Base-by-base conservation (phyloP, 2,329 filamentous ascomycete genomes). In the Orbilia brochopaga region DNA sequence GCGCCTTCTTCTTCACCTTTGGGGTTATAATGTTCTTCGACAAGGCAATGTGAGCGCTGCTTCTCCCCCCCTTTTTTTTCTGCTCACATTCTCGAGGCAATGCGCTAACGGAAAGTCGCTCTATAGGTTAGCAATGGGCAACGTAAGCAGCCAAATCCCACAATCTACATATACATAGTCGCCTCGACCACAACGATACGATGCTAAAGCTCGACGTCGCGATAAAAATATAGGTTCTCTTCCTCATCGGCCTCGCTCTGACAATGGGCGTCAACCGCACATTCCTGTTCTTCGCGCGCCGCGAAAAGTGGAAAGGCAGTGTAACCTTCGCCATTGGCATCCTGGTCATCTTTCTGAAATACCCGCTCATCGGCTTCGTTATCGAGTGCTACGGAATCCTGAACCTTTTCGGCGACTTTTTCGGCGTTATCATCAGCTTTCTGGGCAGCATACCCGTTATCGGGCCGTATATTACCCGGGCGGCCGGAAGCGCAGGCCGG, bases 1-100 rank as follows among this genome's bases (percentile, higher is more conserved):
- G 93, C 80, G 91, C 90, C 75, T 88, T 97, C 83, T 99, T 99
- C 84, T 86, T 99, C 65, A 86, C 97, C 79, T 90, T 91, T 78
- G 94, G 94, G 73, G 91, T 99, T 8, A 85, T 99, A 81, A 86
- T 99, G 81, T 97, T 99, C 83, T 99, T 99, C 83, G 94, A 99
- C 81, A 87, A 94, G 75, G 91, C 94, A 78, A 92, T 97, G 91
- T 93, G 83, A 78, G 88, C 46, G 60, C 32, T 23, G 15, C 46
- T 19, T 65, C 62, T 21, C 30, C 27, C 55, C 23, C 35, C 55
- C 53, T 37, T 21, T 46, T 30, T n/a, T 44, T 23, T 51, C 44
- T n/a, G n/a, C n/a, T 15, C 17, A 23, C n/a, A 30, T 21, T 48
- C 6, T 21, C 4, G 44, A 21, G 13, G 37, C 13, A 15, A 4